Evolutionary conservation across 352 stramenopile genomes (phyloP).

Genomic region (Phytophthora pinifolia): DNA sequence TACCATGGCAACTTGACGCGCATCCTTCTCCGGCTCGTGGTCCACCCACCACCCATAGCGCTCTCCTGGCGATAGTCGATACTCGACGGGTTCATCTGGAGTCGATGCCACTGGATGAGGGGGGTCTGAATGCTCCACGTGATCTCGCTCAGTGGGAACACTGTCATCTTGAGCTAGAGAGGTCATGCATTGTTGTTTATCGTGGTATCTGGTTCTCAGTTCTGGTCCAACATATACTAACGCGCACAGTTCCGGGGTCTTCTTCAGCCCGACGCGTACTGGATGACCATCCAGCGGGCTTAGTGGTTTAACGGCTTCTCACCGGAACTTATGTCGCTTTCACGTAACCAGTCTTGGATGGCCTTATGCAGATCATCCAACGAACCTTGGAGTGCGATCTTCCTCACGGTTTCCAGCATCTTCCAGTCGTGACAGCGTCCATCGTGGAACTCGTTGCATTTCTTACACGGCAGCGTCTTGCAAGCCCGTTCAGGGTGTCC

Average conservation of each 20-base stretch:
- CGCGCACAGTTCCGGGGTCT: background rate
- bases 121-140: no score
- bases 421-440: conserved; percentile 1
- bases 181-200: background rate
- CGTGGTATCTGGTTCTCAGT: background rate
- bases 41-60: conserved; percentile 10
- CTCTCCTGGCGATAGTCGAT: conserved; percentile 2
- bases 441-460: conserved; percentile 2
- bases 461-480: background rate
- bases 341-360: background rate
- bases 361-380: background rate
- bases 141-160: background rate
- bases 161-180: conserved; percentile 1
- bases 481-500: background rate
- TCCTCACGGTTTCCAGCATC: background rate
- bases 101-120: no score
- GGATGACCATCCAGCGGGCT: background rate
- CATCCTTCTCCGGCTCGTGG: background rate
- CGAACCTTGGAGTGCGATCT: background rate
- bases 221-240: conserved; percentile 3
- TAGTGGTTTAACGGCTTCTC: background rate
- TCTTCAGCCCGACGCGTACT: background rate
- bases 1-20: background rate
- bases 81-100: background rate
- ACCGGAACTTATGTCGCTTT: background rate